phyloP scores from a whole-genome alignment of 2,329 filamentous ascomycete genomes.

The Cordyceps javanica region DNA sequence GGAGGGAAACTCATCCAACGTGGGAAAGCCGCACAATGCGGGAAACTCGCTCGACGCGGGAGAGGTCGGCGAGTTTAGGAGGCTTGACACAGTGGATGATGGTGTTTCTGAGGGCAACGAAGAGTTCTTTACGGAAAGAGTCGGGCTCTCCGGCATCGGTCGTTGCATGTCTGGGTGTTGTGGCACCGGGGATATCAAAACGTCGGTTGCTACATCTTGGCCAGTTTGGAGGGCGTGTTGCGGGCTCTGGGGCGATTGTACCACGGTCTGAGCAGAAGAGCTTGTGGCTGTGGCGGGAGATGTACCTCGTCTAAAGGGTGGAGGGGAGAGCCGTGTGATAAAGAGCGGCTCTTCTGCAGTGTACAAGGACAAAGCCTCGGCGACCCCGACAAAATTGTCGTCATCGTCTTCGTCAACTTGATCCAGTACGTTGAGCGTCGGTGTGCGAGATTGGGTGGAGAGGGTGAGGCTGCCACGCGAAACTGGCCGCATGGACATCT shows the following conservation, averaged over 20 bases:
- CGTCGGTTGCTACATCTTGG: background rate
- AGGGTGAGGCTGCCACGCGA: background rate
- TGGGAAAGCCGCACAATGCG: background rate
- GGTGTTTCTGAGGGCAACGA: background rate
- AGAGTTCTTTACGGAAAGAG: background rate
- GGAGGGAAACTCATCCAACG: no score
- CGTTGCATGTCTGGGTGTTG: background rate
- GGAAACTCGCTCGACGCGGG: background rate
- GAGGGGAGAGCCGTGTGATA: constrained; percentile 4
- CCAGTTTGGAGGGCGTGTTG: background rate
- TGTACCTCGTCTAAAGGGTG: background rate
- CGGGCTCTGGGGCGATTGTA: background rate
- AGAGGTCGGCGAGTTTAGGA: constrained; percentile 7
- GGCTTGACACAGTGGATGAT: constrained; percentile 1
- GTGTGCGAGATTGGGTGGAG: constrained; percentile 3
- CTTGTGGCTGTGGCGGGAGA: background rate
- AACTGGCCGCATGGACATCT: background rate
- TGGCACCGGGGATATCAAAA: background rate
- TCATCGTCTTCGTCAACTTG: constrained; percentile 5
- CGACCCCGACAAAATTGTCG: background rate
- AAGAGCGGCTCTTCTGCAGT: background rate
- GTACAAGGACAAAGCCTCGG: background rate
- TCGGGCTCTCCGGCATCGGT: background rate
- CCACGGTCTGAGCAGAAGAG: constrained; percentile 2
- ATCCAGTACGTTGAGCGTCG: background rate